phyloP scores from a whole-genome alignment of 1,284 basidiomycete genomes.

The Cryptococcus hybrid region DNA sequence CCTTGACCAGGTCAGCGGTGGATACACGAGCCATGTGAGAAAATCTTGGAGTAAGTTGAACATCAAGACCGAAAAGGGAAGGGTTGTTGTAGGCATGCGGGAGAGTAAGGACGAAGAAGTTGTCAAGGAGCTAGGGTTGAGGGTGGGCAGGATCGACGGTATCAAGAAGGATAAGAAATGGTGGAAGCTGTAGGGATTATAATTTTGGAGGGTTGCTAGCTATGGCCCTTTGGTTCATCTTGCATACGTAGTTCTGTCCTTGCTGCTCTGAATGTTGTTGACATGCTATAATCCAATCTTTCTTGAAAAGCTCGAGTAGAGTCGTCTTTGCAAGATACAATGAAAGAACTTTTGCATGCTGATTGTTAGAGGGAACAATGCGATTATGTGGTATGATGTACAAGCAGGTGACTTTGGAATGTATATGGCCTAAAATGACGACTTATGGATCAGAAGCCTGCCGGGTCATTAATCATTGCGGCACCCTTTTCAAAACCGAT shows the following conservation, averaged over 20 bases:
- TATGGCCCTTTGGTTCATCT: neutral
- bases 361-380: too few relatives aligned
- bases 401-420: neutral
- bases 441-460: neutral
- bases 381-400: too few relatives aligned
- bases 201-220: neutral
- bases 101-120: constrained; percentile 25
- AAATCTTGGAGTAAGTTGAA: constrained; percentile 29
- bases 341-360: too few relatives aligned
- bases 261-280: neutral
- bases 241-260: neutral
- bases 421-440: neutral
- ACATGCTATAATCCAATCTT: too few relatives aligned
- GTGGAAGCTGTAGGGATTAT: constrained; percentile 5
- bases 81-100: constrained; percentile 31
- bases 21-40: constrained; percentile 19
- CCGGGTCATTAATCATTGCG: neutral
- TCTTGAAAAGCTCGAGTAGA: too few relatives aligned
- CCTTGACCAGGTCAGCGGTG: constrained; percentile 24
- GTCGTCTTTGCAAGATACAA: too few relatives aligned
- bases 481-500: constrained; percentile 7
- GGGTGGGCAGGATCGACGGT: constrained; percentile 23
- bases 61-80: constrained; percentile 24
- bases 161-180: constrained; percentile 28
- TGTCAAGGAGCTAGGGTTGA: constrained; percentile 20